Percentiles rank a stretch among this genome's conserved stretches.
These are phyloP conservation scores for Escovopsis sp. DNA, from an alignment of 2,329 filamentous ascomycete species.

Conservation along the genomic window DNA sequence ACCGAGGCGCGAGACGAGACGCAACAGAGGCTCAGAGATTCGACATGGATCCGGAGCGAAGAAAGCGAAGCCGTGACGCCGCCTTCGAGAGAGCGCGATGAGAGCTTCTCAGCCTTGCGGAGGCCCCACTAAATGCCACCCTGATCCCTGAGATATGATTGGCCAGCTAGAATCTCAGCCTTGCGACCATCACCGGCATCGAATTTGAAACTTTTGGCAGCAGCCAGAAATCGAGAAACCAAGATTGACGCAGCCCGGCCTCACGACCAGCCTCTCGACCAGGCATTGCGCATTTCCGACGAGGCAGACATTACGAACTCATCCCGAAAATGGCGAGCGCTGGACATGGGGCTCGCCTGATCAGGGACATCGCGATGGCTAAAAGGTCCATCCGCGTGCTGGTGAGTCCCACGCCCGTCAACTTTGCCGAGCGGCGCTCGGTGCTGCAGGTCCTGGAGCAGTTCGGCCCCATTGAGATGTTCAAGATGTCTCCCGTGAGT, in stretches of 20 bases:
- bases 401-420: conserved; percentile 36
- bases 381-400: conserved; percentile 32
- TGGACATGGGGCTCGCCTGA: conserved; percentile 4
- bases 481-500: conserved; percentile 24
- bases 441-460: conserved; percentile 37
- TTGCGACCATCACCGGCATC: too few relatives aligned
- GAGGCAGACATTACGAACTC: not conserved
- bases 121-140: not conserved
- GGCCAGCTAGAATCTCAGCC: not conserved
- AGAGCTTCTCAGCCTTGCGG: not conserved
- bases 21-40: too few relatives aligned
- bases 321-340: conserved; percentile 9
- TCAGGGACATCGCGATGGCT: conserved; percentile 8
- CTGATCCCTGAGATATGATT: not conserved
- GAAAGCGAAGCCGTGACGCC: too few relatives aligned
- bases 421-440: conserved; percentile 39
- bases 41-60: too few relatives aligned
- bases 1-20: too few relatives aligned
- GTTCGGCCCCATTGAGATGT: conserved; percentile 35
- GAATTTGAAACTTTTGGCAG: too few relatives aligned
- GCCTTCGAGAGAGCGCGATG: not conserved
- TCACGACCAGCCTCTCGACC: not conserved
- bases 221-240: too few relatives aligned
- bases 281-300: conserved; percentile 1
- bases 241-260: too few relatives aligned